These are phyloP conservation scores for Lizonia empirigonia DNA, from an alignment of 2,329 filamentous ascomycete species.

Conservation along the genomic window DNA sequence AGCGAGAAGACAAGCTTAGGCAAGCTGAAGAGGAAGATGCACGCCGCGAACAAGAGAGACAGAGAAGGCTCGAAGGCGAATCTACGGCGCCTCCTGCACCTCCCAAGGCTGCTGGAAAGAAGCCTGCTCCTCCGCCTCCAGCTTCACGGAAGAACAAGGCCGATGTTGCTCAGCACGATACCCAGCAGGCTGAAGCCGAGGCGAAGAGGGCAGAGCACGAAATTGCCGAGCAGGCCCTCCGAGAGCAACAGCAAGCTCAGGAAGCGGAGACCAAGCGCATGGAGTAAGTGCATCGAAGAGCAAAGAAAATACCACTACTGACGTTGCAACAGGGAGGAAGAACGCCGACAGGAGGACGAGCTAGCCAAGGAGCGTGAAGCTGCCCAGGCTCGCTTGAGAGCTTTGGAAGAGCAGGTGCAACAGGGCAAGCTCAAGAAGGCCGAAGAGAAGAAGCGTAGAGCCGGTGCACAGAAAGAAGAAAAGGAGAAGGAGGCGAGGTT, in stretches of 20 bases:
- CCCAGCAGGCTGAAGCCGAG: slow-evolving; percentile 58
- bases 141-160: slow-evolving; percentile 73
- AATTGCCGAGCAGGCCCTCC: slow-evolving; percentile 59
- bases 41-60: slow-evolving; percentile 83
- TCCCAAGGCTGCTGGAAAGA: slow-evolving; percentile 50
- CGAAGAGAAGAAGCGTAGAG: slow-evolving; percentile 91
- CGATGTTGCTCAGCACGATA: slow-evolving; percentile 64
- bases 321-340: slow-evolving; percentile 66
- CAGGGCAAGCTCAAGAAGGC: slow-evolving; percentile 95
- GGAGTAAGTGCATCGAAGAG: slow-evolving; percentile 69
- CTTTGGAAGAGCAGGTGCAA: slow-evolving; percentile 90
- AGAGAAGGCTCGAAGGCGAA: slow-evolving; percentile 81
- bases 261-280: slow-evolving; percentile 73
- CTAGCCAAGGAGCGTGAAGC: slow-evolving; percentile 79
- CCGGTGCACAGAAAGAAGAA: slow-evolving; percentile 82
- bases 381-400: slow-evolving; percentile 80
- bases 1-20: slow-evolving; percentile 83
- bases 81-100: slow-evolving; percentile 65
- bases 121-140: slow-evolving; percentile 70
- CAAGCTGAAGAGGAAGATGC: slow-evolving; percentile 95
- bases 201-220: slow-evolving; percentile 65
- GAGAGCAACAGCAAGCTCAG: slow-evolving; percentile 76
- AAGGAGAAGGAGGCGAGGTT: slow-evolving; percentile 87
- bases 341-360: slow-evolving; percentile 77
- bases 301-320: slow-evolving; percentile 9